Conservation (phyloP, 2,329 filamentous ascomycete genomes). For the Pseudogymnoascus sp. region DNA sequence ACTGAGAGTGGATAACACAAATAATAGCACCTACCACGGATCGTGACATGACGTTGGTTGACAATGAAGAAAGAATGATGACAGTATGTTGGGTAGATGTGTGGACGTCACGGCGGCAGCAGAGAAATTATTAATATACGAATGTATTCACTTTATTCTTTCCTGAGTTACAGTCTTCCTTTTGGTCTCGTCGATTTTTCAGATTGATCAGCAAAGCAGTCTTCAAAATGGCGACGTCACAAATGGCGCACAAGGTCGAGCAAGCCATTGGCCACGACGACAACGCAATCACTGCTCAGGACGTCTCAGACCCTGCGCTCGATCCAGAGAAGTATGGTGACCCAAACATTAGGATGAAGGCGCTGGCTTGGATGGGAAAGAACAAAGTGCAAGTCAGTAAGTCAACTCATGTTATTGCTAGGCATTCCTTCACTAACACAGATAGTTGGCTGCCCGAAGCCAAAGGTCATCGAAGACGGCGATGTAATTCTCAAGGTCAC, state of each 20-base stretch:
- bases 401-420: slow-evolving; percentile 15
- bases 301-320: slow-evolving; percentile 56
- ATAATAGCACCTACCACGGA: no score
- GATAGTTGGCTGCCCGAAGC: slow-evolving; percentile 57
- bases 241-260: slow-evolving; percentile 53
- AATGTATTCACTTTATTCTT: not conserved
- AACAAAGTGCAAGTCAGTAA: slow-evolving; percentile 65
- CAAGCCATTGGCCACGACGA: slow-evolving; percentile 57
- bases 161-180: not conserved
- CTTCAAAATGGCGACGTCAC: slow-evolving; percentile 33
- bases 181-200: not conserved
- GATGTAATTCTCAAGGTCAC: slow-evolving; percentile 78
- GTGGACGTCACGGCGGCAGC: not conserved
- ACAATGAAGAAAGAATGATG: not conserved
- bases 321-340: slow-evolving; percentile 45
- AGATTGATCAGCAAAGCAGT: not conserved
- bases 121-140: not conserved
- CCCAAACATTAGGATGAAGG: slow-evolving; percentile 65
- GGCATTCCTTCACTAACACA: not conserved
- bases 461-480: slow-evolving; percentile 61
- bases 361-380: slow-evolving; percentile 75
- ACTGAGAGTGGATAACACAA: no score
- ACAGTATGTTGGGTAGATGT: not conserved
- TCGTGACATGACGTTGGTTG: not conserved
- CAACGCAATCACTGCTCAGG: slow-evolving; percentile 59